Percentiles rank a stretch among this genome's conserved stretches.
Conservation (phyloP, 331 rosid species). For the Dryas integrifolia region DNA sequence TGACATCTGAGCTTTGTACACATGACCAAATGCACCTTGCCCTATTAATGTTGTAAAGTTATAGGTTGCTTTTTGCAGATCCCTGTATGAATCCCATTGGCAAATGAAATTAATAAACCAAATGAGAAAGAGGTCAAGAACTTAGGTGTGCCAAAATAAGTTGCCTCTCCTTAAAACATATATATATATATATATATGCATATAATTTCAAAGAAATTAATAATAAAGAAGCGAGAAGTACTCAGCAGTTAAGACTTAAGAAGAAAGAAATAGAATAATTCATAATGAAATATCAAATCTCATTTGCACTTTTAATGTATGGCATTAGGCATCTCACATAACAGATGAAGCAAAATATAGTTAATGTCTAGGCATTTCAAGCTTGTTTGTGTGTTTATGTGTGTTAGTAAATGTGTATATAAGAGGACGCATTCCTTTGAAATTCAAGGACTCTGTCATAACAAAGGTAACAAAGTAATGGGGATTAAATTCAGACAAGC, state of each 20-base stretch:
- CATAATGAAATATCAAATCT: neutral
- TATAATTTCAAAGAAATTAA: neutral
- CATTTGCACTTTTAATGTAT: neutral
- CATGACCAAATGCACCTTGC: slow-evolving; percentile 98
- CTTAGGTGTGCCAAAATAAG: slow-evolving; percentile 9
- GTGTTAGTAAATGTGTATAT: neutral
- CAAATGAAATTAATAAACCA: slow-evolving; percentile 6
- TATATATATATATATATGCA: neutral
- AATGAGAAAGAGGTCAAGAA: neutral
- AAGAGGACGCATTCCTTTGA: neutral
- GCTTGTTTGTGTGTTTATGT: neutral
- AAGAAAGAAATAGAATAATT: neutral
- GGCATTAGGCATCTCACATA: slow-evolving; percentile 4
- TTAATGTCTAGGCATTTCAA: neutral
- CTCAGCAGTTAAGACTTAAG: neutral
- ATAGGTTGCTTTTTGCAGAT: slow-evolving; percentile 83
- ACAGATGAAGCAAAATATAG: slow-evolving; percentile 3
- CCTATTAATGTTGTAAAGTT: slow-evolving; percentile 92
- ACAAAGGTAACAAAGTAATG: neutral
- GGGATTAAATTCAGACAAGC: neutral
- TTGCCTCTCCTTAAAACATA: neutral
- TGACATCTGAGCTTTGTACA: slow-evolving; percentile 94
- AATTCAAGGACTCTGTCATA: neutral
- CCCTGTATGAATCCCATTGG: slow-evolving; percentile 48
- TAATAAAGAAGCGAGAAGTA: neutral